Conservation (phyloP, 2,329 filamentous ascomycete species). For the Curvularia sp. region DNA sequence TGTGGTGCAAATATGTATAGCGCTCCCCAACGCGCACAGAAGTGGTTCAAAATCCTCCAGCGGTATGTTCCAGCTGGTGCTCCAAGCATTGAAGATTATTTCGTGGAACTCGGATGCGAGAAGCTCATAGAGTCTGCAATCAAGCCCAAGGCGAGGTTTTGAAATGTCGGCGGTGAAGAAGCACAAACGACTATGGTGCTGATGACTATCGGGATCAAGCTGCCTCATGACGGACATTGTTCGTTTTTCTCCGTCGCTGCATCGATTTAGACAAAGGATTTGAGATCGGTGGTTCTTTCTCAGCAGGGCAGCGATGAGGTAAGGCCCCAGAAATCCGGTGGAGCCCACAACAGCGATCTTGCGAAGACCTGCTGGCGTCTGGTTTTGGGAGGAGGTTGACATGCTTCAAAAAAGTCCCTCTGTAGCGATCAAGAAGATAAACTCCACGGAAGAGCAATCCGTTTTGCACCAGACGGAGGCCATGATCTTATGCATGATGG, state of each 20-base stretch:
- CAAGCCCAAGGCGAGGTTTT: not conserved
- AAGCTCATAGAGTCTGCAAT: not conserved
- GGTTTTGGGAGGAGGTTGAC: not conserved
- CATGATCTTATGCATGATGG: not conserved
- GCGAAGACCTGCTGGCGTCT: not conserved
- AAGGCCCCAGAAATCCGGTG: slow-evolving; percentile 2
- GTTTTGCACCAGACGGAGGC: not conserved
- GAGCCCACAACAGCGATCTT: slow-evolving; percentile 1
- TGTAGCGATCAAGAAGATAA: not conserved
- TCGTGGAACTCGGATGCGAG: not conserved
- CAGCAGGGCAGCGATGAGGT: slow-evolving; percentile 3
- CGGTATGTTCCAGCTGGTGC: slow-evolving; percentile 1
- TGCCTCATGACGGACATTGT: not conserved
- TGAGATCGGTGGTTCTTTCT: not conserved
- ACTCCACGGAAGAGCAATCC: not conserved
- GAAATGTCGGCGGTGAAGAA: slow-evolving; percentile 3
- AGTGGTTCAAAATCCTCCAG: not conserved
- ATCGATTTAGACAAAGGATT: slow-evolving; percentile 5
- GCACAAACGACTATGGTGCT: not conserved
- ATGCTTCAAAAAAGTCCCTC: not conserved
- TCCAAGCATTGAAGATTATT: slow-evolving; percentile 8
- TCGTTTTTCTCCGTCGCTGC: slow-evolving; percentile 2
- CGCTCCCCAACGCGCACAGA: not conserved
- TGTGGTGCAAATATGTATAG: not conserved
- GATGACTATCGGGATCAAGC: not conserved